phyloP scores from a whole-genome alignment of 2,329 filamentous ascomycete species.

The Bipolaris sorokiniana region DNA sequence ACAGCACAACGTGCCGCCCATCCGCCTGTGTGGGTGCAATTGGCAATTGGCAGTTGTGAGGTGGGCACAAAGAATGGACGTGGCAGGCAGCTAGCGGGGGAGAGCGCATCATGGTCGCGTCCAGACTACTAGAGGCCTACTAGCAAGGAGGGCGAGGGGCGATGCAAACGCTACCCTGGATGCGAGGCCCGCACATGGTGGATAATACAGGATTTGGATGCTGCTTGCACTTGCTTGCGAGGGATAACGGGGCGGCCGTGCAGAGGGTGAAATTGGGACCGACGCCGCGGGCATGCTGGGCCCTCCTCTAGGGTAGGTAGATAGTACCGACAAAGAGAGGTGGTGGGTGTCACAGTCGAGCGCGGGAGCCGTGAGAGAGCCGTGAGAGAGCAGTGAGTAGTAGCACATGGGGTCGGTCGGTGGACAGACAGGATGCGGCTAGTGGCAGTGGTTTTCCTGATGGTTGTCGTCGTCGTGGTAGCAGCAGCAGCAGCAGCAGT shows the following conservation, averaged over 20 bases:
- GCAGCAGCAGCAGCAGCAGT: neutral
- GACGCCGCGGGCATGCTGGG: neutral
- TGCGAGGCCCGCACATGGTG: constrained; percentile 1
- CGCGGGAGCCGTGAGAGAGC: no score
- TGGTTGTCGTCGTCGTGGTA: no score
- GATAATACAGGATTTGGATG: neutral
- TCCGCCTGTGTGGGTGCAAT: neutral
- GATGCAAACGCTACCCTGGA: constrained; percentile 5
- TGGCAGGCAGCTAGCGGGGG: constrained; percentile 9
- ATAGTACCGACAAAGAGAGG: no score
- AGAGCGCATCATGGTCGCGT: constrained; percentile 7
- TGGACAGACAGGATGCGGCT: neutral
- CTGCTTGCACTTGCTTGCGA: neutral
- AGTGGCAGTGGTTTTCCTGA: neutral
- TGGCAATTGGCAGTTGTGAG: neutral
- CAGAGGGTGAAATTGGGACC: constrained; percentile 11
- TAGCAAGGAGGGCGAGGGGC: constrained; percentile 12
- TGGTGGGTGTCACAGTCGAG: no score
- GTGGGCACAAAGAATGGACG: neutral
- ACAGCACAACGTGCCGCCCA: neutral
- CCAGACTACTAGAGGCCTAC: neutral
- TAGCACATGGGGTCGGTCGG: no score
- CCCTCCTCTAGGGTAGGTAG: no score
- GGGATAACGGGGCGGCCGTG: constrained; percentile 4
- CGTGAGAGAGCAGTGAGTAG: no score